Evolutionary conservation across 148 eudicot genomes (phyloP), one percentile per base, ranked within the genome.

Genomic region (Vaccinium darrowii): DNA sequence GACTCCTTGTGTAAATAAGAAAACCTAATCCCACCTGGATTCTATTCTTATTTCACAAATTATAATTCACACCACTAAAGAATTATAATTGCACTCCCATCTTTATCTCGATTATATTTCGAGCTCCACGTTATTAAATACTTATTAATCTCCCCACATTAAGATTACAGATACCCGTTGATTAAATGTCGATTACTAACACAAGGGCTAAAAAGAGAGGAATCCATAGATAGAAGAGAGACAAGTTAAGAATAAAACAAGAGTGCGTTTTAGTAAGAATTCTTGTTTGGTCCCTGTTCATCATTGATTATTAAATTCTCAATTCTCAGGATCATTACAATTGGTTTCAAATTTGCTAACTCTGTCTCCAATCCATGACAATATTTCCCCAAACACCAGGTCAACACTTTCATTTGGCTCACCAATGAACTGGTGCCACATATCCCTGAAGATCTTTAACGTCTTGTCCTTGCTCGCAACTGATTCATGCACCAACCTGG

Each of bases 341-440:
- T 51, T 84, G 49, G 43, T 10, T 49, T 18, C 39, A 3, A 10
- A 60, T 76, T 82, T 84, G 43, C 63, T 86, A 30, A 87, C 91
- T 83, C 92, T 84, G 14, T 84, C 89, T 53, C 52, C 82, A 16
- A 91, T 84, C 93, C 93, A 91, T 0, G 91, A 67, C 51, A 91
- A 43, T 8, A 89, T 85, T 7, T 57, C 85, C 58, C 56, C 79
- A 52, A 91, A 91, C 71, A 88, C 90, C n/a, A 27, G 2, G 50
- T 89, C 90, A 36, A 81, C 91, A 30, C 69, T 83, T 15, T 89
- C 90, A 69, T 88, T 86, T 21, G 90, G 90, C 49, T 91, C 93
- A n/a, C 93, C 93, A 43, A 91, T 89, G 86, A 88, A 79, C 78
- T 81, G 88, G 27, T 91, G 93, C 91, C 91, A 88, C 93, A 89